Evolutionary conservation across 805 yeast genomes (phyloP).

Genomic region (Candida wancherniae): DNA sequence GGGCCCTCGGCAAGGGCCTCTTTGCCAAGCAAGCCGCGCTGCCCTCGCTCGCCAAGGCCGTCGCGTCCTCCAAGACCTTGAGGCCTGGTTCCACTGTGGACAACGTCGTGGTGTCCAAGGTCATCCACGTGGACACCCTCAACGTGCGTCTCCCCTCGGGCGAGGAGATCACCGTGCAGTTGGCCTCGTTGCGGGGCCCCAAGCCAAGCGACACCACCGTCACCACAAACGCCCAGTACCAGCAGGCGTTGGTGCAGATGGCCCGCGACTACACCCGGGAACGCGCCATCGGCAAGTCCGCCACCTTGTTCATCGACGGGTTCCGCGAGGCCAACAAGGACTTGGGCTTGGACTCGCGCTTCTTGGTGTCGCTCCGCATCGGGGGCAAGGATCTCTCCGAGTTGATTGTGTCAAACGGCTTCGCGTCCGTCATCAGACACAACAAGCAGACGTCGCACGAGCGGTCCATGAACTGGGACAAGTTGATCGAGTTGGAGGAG

Average conservation of each 20-base stretch:
- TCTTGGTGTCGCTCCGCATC: conserved; percentile 54
- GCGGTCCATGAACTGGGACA: conserved; percentile 74
- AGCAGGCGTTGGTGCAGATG: conserved; percentile 51
- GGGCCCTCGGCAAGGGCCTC: conserved; percentile 50
- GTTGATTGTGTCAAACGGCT: conserved; percentile 57
- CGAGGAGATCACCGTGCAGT: conserved; percentile 61
- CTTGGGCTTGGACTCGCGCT: conserved; percentile 61
- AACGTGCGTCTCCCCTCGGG: conserved; percentile 47
- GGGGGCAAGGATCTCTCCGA: conserved; percentile 52
- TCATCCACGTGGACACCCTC: conserved; percentile 66
- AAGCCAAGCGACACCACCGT: conserved; percentile 53
- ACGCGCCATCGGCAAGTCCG: conserved; percentile 65
- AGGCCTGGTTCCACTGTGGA: conserved; percentile 46
- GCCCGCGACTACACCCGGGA: conserved; percentile 76
- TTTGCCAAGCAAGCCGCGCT: conserved; percentile 26
- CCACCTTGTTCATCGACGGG: conserved; percentile 58
- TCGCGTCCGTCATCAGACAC: conserved; percentile 74
- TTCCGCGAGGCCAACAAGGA: conserved; percentile 50
- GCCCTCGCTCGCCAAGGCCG: conserved; percentile 4
- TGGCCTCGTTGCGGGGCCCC: conserved; percentile 75
- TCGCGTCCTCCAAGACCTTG: conserved; percentile 16
- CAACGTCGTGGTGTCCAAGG: conserved; percentile 51
- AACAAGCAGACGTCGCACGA: conserved; percentile 64
- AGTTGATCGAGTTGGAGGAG: conserved; percentile 63
- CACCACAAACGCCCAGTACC: conserved; percentile 27